Base-by-base conservation (phyloP, 2,329 filamentous ascomycete genomes). In the Sarocladium strictum region DNA sequence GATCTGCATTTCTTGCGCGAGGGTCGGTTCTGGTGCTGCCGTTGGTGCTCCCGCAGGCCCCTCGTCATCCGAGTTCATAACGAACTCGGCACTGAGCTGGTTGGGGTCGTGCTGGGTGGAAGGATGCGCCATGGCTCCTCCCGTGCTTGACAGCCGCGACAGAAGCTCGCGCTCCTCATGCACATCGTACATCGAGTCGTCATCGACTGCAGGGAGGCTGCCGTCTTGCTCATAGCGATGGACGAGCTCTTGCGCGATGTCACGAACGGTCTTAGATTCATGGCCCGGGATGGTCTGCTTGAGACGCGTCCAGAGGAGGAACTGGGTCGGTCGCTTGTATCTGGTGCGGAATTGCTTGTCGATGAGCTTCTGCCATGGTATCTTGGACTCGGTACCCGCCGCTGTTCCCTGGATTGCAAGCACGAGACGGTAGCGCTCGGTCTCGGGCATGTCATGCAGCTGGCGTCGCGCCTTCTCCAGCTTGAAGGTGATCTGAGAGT, bases 281-380 rank as follows among this genome's bases (percentile, higher is more conserved):
- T 62, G 64, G 4, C 58, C 61, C 0, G 70, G 69, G 1, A 73
- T 65, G 1, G 57, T 63, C 43, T 67, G 64, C 56, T 66, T 69
- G 45, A 74, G 58, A 3, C 72, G 69, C 50, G 64, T 64, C 72
- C 72, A 75, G 3, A 73, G 59, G 3, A 75, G 63, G 55, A 67
- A 64, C 32, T 70, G 72, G 0, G 67, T 70, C 11, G 60, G 57
- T 3, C 68, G 67, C 45, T 67, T 67, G 66, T 71, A 76, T 29
- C 63, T 68, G n/a, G 60, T 62, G 38, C 72, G 68, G 53, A 72
- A 74, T 5, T 63, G 58, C 37, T 71, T 69, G 54, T 76, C 67
- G 5, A 72, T 69, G 24, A 82, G 62, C 23, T 63, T 67, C 33
- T 63, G 59, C 80, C 80, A 84, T 0, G 72, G 72, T 38, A 83